Conservation (phyloP, 2,329 filamentous ascomycete species). For the Pseudogymnoascus sp. region DNA sequence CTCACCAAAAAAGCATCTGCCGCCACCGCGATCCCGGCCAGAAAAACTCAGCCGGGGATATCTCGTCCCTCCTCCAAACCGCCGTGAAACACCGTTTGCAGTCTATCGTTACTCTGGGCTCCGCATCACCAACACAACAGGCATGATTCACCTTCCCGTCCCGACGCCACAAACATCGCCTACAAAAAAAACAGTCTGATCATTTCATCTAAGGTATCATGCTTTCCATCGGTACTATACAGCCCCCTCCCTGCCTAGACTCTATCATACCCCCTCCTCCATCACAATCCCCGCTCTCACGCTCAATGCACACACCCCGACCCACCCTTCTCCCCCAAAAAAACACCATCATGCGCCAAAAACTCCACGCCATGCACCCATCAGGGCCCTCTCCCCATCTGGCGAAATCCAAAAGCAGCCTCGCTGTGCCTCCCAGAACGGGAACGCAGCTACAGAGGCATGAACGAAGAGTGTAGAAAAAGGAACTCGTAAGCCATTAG, state of each 20-base stretch:
- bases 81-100: not conserved
- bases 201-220: conserved; percentile 12
- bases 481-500: not conserved
- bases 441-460: not conserved
- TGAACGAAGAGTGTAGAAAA: not conserved
- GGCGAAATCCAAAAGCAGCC: conserved; percentile 3
- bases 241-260: not conserved
- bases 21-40: not conserved
- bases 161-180: not conserved
- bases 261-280: not conserved
- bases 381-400: not conserved
- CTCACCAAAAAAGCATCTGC: not conserved
- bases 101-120: not conserved
- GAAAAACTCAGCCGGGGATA: not conserved
- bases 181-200: not conserved
- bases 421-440: not conserved
- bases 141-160: not conserved
- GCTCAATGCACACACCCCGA: conserved; percentile 9
- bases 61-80: not conserved
- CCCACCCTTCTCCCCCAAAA: not conserved
- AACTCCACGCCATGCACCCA: conserved; percentile 7
- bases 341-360: not conserved
- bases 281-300: not conserved
- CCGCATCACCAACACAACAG: not conserved
- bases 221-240: not conserved